A percentile compares a stretch with the other conserved stretches of the same genome.
Conservation (phyloP, 2,329 filamentous ascomycete genomes). For the Pseudopyricularia cyperi region DNA sequence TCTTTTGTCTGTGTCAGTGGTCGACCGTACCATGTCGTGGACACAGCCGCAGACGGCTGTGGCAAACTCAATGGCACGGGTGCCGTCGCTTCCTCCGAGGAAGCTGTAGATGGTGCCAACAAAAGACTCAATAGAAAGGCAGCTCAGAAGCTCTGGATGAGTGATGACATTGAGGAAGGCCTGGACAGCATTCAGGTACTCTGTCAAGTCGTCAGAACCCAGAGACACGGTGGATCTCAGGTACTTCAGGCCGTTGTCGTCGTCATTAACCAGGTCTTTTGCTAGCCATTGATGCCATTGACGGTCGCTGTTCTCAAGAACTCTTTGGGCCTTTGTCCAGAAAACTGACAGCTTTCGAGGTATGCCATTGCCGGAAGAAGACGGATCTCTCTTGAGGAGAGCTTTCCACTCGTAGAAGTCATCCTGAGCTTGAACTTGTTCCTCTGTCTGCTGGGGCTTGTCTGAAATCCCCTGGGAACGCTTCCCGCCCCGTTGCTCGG, state of each 20-base stretch:
- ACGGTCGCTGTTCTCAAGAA: neutral
- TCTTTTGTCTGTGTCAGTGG: neutral
- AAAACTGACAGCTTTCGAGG: neutral
- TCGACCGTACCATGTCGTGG: too few species aligned
- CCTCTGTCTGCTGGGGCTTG: neutral
- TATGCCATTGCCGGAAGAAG: neutral
- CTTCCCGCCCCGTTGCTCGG: neutral
- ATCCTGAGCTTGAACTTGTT: neutral
- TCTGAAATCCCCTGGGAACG: neutral
- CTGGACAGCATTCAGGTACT: conserved; percentile 6
- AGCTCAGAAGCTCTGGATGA: conserved; percentile 19
- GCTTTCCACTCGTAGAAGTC: neutral
- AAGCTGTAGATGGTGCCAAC: conserved; percentile 21
- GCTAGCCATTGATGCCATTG: neutral
- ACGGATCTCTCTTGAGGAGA: neutral
- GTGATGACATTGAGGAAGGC: conserved; percentile 21
- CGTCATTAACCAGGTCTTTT: neutral
- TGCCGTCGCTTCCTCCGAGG: conserved; percentile 18
- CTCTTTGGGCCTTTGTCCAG: neutral
- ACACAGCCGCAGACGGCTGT: conserved; percentile 8
- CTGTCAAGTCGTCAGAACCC: neutral
- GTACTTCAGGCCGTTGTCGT: neutral
- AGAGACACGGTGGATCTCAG: neutral
- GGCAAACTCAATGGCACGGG: conserved; percentile 16
- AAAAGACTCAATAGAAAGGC: conserved; percentile 21